Base-by-base conservation (phyloP, 495 filamentous ascomycete genomes). In the Penicillium verhagenii region DNA sequence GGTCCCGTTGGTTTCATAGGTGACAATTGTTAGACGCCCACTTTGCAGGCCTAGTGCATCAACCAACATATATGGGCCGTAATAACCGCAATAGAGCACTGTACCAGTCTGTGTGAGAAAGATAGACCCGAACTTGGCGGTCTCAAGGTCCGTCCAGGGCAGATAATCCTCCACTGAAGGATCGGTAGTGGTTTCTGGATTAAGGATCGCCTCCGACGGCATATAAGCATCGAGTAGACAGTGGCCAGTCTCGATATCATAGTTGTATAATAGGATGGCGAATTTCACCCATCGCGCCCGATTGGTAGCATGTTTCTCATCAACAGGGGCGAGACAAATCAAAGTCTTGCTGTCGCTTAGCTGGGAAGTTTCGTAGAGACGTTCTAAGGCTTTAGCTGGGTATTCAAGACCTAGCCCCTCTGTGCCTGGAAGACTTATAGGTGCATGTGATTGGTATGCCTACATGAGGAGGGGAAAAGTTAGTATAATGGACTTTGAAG, bases 221-320 rank as follows among this genome's bases (percentile, higher is more conserved):
- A 47, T 47, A 10, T 47, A n/a, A 4, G 2, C 21, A 47, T 47
- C 26, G 24, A 47, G 11, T 39, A 39, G 16, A 47, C 25, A 31
- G 25, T 47, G 45, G 6, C 45, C 45, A 47, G 45, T 8, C 26
- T 47, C 45, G 25, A 47, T 47, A 47, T 47, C 45, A 47, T 47
- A 47, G 45, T 47, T 16, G n/a, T 47, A 47, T 26, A 31, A 47
- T 26, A 47, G 6, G 45, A 47, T 47, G 6, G 45, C 26, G 45
- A 47, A 47, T 47, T 47, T 47, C 45, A 47, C 45, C 26, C 11
- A 47, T 47, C 45, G 45, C 45, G 45, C 45, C 14, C 45, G 45
- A 47, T 47, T 47, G 16, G 7, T 26, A 47, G 45, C 11, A 47
- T 47, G 45, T 4, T 9, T 31, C 45, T 47, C 45, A 31, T 47